Base-by-base conservation (phyloP, 2,329 filamentous ascomycete species). In the Tolypocladium guangdongense region DNA sequence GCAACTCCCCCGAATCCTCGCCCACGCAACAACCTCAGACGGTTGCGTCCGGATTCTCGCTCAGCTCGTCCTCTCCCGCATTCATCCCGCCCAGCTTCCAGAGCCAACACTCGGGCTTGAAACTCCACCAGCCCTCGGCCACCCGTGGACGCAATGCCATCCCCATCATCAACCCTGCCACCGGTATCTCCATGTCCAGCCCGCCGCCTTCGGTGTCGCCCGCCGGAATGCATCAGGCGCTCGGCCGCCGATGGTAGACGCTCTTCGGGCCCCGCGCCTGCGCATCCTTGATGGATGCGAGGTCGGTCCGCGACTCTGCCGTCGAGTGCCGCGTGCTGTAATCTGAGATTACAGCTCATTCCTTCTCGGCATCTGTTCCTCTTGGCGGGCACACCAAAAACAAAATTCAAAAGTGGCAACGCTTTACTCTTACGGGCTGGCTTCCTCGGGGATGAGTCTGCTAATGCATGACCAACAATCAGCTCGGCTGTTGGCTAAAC, bases 141-240 rank as follows among this genome's bases (percentile, higher is more conserved):
- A 89, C 91, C 59, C 88, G 93, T 62, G 83, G 87, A 55, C 89
- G 90, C 71, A 97, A 96, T 71, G 90, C 93, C 65, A 97, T 97
- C 61, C 92, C 92, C 55, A 99, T 99, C 69, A 89, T 97, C 72
- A 95, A 99, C 78, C 93, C 93, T 52, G 88, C 82, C 62, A 96
- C 92, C 54, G 90, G 93, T 66, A 84, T 90, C 69, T 82, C 83
- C 65, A 86, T 96, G 77, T 85, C 90, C 54, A 95, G 90, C 75
- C 92, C 92, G 61, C 90, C 92, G 30, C 86, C 86, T 43, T 84
- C 82, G 56, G 78, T 84, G 46, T 84, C 81, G 46, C 82, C 82
- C 57, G 75, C 75, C 66, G 76, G 81, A 67, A 78, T 84, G 75
- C 79, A 80, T 65, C 78, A 80, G 63, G 62, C 69, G 52, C 71